phyloP scores from a whole-genome alignment of 805 yeast genomes.

The Sugiyamaella marilandica region DNA sequence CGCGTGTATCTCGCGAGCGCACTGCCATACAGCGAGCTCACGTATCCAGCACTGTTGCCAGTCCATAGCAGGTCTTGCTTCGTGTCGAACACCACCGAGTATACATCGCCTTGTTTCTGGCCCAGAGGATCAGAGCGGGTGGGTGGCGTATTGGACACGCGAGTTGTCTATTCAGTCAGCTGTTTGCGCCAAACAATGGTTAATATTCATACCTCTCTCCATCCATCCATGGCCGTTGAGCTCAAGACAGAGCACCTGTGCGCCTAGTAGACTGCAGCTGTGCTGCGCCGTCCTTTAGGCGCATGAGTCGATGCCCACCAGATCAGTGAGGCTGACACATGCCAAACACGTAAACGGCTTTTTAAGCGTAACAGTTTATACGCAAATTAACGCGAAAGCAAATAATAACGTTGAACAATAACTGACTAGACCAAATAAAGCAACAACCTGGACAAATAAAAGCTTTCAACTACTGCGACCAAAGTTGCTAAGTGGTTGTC shows the following conservation, averaged over 20 bases:
- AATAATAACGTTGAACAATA: too few relatives aligned
- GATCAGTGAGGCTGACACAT: too few relatives aligned
- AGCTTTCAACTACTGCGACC: too few relatives aligned
- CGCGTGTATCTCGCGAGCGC: constrained; percentile 54
- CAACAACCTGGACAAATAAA: too few relatives aligned
- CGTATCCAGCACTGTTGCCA: constrained; percentile 55
- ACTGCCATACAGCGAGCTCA: constrained; percentile 43
- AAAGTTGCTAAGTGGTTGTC: too few relatives aligned
- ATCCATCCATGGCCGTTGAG: constrained; percentile 16
- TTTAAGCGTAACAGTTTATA: too few relatives aligned
- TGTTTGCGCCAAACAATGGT: neutral
- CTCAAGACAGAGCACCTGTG: neutral
- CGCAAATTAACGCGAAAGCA: too few relatives aligned
- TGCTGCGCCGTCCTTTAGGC: too few relatives aligned
- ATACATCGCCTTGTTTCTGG: constrained; percentile 11
- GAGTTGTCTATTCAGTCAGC: constrained; percentile 12
- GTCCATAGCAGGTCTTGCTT: constrained; percentile 79
- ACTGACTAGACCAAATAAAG: too few relatives aligned
- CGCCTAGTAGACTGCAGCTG: too few relatives aligned
- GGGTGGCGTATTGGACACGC: constrained; percentile 20
- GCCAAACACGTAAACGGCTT: too few relatives aligned
- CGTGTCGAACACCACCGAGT: constrained; percentile 53
- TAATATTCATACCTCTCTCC: constrained; percentile 18
- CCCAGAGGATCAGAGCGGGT: constrained; percentile 18
- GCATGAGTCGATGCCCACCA: too few relatives aligned